Conservation (phyloP, 1,284 basidiomycete species). For the Ustilago tritici region DNA sequence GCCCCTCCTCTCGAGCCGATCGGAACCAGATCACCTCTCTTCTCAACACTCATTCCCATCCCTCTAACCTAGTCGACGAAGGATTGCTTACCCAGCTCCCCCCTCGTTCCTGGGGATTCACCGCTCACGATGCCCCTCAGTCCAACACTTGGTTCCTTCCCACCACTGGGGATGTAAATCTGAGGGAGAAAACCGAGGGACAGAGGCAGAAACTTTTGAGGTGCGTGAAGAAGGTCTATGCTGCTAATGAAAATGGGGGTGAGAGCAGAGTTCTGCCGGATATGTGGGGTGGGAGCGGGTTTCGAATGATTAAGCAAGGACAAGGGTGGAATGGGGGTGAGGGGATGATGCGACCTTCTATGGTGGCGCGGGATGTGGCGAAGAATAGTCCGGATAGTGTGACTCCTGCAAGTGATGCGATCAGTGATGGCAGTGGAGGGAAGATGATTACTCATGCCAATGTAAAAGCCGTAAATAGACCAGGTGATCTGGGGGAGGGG, state of each 20-base stretch:
- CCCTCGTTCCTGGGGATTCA: constrained; percentile 28
- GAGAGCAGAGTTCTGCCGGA: constrained; percentile 1
- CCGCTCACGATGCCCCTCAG: constrained; percentile 2
- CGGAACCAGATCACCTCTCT: constrained; percentile 10
- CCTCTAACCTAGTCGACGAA: constrained; percentile 13
- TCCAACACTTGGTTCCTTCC: constrained; percentile 12
- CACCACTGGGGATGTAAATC: not conserved
- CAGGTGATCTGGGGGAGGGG: not conserved
- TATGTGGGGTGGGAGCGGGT: constrained; percentile 9
- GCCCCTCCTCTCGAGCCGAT: not conserved
- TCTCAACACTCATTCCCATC: not conserved
- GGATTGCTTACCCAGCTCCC: constrained; percentile 9
- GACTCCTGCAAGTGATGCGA: too few species aligned
- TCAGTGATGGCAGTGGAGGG: too few species aligned
- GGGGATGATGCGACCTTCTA: too few species aligned
- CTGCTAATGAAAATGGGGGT: not conserved
- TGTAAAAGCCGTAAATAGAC: not conserved
- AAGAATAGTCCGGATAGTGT: too few species aligned
- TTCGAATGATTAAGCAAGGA: constrained; percentile 5
- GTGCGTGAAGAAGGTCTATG: constrained; percentile 10
- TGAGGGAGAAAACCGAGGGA: constrained; percentile 1
- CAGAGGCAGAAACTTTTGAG: constrained; percentile 13
- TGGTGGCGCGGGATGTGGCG: too few species aligned
- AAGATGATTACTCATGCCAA: too few species aligned
- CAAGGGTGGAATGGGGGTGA: not conserved